Percentiles rank a stretch among this genome's conserved stretches.
Evolutionary conservation across 2,329 filamentous ascomycete genomes (phyloP).

Genomic region (Aspergillus fumigatiaffinis): DNA sequence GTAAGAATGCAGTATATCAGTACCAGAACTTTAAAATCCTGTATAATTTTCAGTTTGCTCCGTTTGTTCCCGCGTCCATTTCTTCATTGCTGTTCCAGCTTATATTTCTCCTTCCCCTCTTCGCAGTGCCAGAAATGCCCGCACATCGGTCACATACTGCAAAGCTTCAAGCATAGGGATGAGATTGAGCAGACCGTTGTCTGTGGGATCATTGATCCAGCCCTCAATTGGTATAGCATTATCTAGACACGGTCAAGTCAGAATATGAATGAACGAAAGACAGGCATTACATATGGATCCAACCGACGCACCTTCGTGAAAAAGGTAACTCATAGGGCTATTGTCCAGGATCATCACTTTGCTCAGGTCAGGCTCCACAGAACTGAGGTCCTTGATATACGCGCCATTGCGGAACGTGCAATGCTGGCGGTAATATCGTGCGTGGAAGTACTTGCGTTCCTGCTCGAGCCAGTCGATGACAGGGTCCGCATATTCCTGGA

Average conservation of each 20-base stretch:
- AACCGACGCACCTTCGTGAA: slow-evolving; percentile 76
- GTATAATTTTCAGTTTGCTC: background rate
- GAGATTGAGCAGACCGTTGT: slow-evolving; percentile 89
- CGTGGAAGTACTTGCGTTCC: slow-evolving; percentile 93
- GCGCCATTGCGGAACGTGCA: slow-evolving; percentile 93
- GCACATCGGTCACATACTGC: slow-evolving; percentile 94
- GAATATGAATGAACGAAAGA: background rate
- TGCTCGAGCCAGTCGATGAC: slow-evolving; percentile 98
- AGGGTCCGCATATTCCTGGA: slow-evolving; percentile 97
- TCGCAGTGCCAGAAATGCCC: slow-evolving; percentile 81
- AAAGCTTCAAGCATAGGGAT: slow-evolving; percentile 89
- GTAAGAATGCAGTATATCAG: slow-evolving; percentile 13
- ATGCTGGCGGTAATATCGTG: slow-evolving; percentile 91
- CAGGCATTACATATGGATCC: background rate
- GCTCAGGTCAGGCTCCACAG: slow-evolving; percentile 93
- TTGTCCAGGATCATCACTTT: slow-evolving; percentile 99
- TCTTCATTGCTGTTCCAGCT: slow-evolving; percentile 2
- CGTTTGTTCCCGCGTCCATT: background rate
- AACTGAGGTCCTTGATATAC: slow-evolving; percentile 96
- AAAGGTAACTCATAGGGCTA: slow-evolving; percentile 95
- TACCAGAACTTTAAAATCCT: slow-evolving; percentile 2
- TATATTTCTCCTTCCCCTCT: slow-evolving; percentile 64
- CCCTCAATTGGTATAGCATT: slow-evolving; percentile 99
- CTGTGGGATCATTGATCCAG: slow-evolving; percentile 98
- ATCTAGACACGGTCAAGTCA: slow-evolving; percentile 54